Evolutionary conservation across 2,329 filamentous ascomycete species (phyloP).

Genomic region (Triangularia verruculosa): DNA sequence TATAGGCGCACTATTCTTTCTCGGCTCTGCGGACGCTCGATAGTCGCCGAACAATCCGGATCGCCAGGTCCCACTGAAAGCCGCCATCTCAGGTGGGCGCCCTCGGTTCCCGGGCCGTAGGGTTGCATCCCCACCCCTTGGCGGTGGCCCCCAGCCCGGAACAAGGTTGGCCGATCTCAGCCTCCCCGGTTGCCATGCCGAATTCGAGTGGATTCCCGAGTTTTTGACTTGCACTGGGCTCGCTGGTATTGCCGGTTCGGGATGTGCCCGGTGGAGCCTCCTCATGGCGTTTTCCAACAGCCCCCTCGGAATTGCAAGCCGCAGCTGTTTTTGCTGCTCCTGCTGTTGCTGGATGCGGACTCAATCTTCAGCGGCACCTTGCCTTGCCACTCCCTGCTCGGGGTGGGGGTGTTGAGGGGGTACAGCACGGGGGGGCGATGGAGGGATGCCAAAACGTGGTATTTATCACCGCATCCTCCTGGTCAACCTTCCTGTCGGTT

Average conservation of each 20-base stretch:
- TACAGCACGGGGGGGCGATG: background rate
- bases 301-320: background rate
- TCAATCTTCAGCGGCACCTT: background rate
- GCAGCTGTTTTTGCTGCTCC: background rate
- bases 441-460: background rate
- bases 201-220: background rate
- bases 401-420: background rate
- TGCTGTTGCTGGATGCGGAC: background rate
- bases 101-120: constrained; percentile 3
- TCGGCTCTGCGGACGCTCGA: constrained; percentile 9
- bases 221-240: constrained; percentile 16
- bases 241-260: constrained; percentile 13
- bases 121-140: constrained; percentile 13
- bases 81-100: background rate
- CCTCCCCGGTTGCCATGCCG: background rate
- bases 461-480: background rate
- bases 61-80: background rate
- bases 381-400: background rate
- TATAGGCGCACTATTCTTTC: background rate
- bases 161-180: background rate
- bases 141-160: background rate
- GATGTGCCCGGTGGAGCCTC: background rate
- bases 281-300: background rate
- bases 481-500: background rate
- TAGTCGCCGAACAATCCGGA: constrained; percentile 5